Evolutionary conservation across 2,329 filamentous ascomycete genomes (phyloP).

Genomic region (Fusarium sacchari): DNA sequence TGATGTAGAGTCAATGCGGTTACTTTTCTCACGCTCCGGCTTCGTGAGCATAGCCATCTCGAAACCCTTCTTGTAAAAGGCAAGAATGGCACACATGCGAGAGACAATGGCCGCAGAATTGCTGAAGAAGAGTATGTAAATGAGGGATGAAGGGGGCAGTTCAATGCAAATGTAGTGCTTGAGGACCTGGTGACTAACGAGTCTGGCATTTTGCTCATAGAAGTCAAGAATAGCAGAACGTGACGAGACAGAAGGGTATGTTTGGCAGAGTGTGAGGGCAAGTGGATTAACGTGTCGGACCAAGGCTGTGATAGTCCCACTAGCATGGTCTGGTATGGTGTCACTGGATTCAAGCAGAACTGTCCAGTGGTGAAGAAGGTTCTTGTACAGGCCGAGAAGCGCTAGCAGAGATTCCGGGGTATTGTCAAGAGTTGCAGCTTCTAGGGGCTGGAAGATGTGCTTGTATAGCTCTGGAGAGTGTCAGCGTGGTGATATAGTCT

Average conservation of each 20-base stretch:
- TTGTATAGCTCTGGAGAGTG: conserved; percentile 58
- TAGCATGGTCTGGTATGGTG: conserved; percentile 49
- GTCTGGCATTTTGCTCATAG: conserved; percentile 68
- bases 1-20: conserved; percentile 49
- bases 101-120: conserved; percentile 71
- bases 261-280: conserved; percentile 68
- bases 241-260: conserved; percentile 53
- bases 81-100: conserved; percentile 74
- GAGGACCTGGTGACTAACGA: conserved; percentile 63
- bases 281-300: conserved; percentile 64
- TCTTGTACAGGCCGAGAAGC: conserved; percentile 74
- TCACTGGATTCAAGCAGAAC: conserved; percentile 55
- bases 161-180: conserved; percentile 70
- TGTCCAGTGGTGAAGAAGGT: conserved; percentile 71
- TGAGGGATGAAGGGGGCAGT: conserved; percentile 72
- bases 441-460: conserved; percentile 61
- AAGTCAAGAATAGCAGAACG: conserved; percentile 74
- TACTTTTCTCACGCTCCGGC: conserved; percentile 41
- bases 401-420: conserved; percentile 63
- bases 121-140: conserved; percentile 78
- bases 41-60: conserved; percentile 68
- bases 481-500: conserved; percentile 31
- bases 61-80: conserved; percentile 78
- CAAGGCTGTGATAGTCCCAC: conserved; percentile 54
- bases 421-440: conserved; percentile 61